A percentile compares a stretch with the other conserved stretches of the same genome.
phyloP scores from a whole-genome alignment of 441 rosid species.

The Eruca vesicaria region DNA sequence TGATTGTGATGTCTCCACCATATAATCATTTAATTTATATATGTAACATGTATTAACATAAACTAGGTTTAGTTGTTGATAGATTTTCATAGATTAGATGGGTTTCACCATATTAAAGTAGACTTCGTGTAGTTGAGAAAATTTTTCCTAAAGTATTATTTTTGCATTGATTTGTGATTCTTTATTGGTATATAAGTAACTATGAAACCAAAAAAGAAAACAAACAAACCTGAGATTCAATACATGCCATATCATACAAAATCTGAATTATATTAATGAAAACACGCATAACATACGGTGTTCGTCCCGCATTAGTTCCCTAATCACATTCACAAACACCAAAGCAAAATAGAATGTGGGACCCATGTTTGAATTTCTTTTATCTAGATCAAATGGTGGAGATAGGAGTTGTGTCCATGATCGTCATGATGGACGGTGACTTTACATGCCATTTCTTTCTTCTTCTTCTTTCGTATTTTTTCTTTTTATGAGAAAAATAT shows the following conservation, averaged over 20 bases:
- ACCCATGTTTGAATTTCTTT: constrained; percentile 26
- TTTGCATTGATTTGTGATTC: neutral
- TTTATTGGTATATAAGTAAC: neutral
- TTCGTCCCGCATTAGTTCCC: constrained; percentile 11
- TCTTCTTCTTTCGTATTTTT: neutral
- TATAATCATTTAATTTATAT: no score
- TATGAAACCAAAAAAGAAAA: neutral
- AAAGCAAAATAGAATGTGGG: constrained; percentile 34
- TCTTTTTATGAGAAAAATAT: neutral
- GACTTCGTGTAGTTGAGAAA: no score
- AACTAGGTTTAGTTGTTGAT: no score
- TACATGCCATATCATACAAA: neutral
- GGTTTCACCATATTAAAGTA: no score
- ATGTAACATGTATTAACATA: no score
- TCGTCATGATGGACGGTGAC: constrained; percentile 42
- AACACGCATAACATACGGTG: constrained; percentile 7
- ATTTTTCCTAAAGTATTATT: no score
- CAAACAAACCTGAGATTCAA: neutral
- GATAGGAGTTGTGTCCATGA: constrained; percentile 41
- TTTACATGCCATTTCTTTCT: constrained; percentile 32
- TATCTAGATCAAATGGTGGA: constrained; percentile 41
- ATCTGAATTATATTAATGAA: neutral
- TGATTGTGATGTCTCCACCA: no score
- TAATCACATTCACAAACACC: constrained; percentile 33
- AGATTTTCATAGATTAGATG: no score